phyloP scores from a whole-genome alignment of 140 eudicot species.

The Oenanthe javanica region DNA sequence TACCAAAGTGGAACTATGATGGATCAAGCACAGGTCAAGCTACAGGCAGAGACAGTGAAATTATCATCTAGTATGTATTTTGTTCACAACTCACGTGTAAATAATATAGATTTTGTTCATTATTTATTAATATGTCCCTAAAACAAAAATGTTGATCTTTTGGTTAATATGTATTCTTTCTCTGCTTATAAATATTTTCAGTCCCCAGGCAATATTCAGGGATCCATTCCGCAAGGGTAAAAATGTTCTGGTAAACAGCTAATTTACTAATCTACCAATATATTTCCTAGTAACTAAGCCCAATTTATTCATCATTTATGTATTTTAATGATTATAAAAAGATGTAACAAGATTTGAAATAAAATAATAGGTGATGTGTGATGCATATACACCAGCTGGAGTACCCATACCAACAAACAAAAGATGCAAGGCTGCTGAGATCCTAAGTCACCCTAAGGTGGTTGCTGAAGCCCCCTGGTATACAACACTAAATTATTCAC shows the following conservation, averaged over 20 bases:
- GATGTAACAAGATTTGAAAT: not conserved
- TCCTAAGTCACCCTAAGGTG: slow-evolving; percentile 3
- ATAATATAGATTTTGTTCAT: not conserved
- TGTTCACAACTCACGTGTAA: not conserved
- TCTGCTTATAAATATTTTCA: not conserved
- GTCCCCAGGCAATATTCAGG: slow-evolving; percentile 8
- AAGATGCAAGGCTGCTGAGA: slow-evolving; percentile 3
- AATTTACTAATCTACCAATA: not conserved
- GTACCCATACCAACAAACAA: not conserved
- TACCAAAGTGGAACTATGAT: slow-evolving; percentile 12
- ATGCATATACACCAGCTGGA: slow-evolving; percentile 9
- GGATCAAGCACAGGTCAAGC: slow-evolving; percentile 16
- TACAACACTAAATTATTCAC: not conserved
- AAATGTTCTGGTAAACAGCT: not conserved
- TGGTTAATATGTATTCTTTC: not conserved
- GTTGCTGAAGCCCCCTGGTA: slow-evolving; percentile 8
- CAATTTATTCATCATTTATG: not conserved
- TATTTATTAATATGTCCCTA: not conserved
- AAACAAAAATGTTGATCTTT: not conserved
- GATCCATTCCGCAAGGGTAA: slow-evolving; percentile 4
- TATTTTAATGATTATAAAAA: not conserved
- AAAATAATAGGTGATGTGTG: not conserved
- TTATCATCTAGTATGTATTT: not conserved
- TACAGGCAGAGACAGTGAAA: slow-evolving; percentile 4
- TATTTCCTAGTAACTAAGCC: not conserved